A percentile compares a stretch with the other conserved stretches of the same genome.
phyloP scores from a whole-genome alignment of 306 rosid genomes.

The Mucuna pruriens region DNA sequence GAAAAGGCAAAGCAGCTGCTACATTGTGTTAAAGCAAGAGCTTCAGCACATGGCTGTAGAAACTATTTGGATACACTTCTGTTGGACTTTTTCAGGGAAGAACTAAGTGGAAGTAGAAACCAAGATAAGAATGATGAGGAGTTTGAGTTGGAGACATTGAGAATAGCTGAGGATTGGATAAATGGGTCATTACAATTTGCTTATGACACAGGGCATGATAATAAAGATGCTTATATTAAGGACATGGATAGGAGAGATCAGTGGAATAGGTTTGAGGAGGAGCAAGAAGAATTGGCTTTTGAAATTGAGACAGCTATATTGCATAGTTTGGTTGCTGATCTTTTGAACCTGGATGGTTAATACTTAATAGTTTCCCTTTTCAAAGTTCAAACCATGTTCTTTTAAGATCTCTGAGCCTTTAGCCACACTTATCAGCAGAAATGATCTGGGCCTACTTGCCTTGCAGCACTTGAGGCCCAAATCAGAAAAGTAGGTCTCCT shows the following conservation, averaged over 20 bases:
- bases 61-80: conserved; percentile 45
- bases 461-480: neutral
- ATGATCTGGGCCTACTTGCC: neutral
- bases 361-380: neutral
- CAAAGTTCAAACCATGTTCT: neutral
- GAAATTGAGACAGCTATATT: conserved; percentile 57
- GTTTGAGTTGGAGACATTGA: conserved; percentile 45
- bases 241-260: conserved; percentile 56
- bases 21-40: conserved; percentile 44
- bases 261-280: conserved; percentile 62
- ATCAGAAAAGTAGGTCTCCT: neutral
- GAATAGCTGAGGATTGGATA: conserved; percentile 59
- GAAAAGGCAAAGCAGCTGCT: conserved; percentile 52
- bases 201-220: conserved; percentile 43
- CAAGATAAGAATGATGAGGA: conserved; percentile 31
- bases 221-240: conserved; percentile 54
- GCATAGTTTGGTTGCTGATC: conserved; percentile 52
- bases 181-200: conserved; percentile 40
- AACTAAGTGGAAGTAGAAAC: conserved; percentile 36
- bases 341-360: conserved; percentile 35
- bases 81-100: conserved; percentile 63
- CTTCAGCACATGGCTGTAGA: conserved; percentile 16
- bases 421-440: neutral
- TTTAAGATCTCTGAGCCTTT: neutral
- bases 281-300: conserved; percentile 56